Evolutionary conservation across 1,139 yeast genomes (phyloP), one percentile per base, ranked within the genome.

Genomic region (Taphrina pruni): DNA sequence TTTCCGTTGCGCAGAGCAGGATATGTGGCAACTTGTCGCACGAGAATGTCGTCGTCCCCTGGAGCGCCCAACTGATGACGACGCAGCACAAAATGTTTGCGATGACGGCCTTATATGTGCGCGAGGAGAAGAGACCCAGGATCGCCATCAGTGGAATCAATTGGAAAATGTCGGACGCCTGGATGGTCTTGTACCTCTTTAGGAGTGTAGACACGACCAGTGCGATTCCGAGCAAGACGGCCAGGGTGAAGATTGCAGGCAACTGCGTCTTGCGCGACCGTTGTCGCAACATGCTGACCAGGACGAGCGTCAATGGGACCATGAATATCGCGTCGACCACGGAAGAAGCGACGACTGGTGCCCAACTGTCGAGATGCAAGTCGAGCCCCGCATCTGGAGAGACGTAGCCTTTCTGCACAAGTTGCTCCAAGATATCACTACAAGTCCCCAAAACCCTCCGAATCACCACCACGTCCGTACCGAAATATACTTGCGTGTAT

Each of bases 221-320:
- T 32, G 43, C 58, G 43, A 54, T 17, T 1, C 11, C 26, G 43
- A 35, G 26, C 43, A 54, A 2, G 9, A 20, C 43, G 3, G 20
- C 26, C 17, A 54, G 43, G 12, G 58, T 32, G 26, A 54, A 7
- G 21, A 36, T 14, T 14, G 58, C 43, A 7, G 58, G 58, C 17
- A 54, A 36, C 20, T 54, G 58, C 21, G 58, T 54, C 58, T 54
- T 54, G 41, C 58, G 41, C 14, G 58, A 35, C 20, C 58, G 43
- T 39, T 56, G 50, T 20, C 36, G 60, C n/a, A 56, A 17, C 50
- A 56, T 56, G 36, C 50, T 56, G 32, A 36, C 60, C 36, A 56
- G 35, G 36, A 41, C 60, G 12, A 20, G 20, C 12, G 58, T 54
- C 45, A 58, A 21, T 7, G 54, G 62, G 9, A 35, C 41, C 51